Conservation (phyloP, 768 basidiomycete species). For the Suillus paluster region DNA sequence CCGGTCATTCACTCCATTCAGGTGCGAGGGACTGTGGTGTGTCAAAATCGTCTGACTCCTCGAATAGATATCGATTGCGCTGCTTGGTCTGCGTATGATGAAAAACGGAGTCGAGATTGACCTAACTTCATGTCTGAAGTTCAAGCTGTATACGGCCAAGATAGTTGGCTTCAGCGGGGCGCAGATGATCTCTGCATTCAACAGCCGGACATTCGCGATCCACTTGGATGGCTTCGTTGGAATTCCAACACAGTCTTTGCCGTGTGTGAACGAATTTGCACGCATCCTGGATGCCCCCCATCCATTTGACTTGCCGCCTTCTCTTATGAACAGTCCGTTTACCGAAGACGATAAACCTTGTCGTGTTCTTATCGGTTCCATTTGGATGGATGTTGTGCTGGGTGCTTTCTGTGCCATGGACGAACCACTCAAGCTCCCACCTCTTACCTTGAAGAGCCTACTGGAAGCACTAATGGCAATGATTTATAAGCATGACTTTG, state of each 20-base stretch:
- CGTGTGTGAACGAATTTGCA: constrained; percentile 64
- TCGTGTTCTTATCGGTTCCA: constrained; percentile 59
- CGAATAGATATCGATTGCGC: constrained; percentile 55
- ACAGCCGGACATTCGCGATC: constrained; percentile 56
- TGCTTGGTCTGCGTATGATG: constrained; percentile 68
- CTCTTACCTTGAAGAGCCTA: constrained; percentile 59
- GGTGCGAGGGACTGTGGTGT: constrained; percentile 33
- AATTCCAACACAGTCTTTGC: constrained; percentile 48
- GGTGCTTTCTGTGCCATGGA: constrained; percentile 51
- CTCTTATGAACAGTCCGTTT: constrained; percentile 45
- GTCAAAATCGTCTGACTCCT: not conserved
- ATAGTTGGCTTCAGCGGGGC: constrained; percentile 62
- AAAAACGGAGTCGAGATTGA: constrained; percentile 64
- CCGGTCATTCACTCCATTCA: constrained; percentile 52
- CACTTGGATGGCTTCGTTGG: constrained; percentile 52
- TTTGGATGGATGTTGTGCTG: constrained; percentile 65
- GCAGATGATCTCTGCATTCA: constrained; percentile 46
- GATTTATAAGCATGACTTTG: constrained; percentile 78
- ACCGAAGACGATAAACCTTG: constrained; percentile 47
- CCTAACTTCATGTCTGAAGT: constrained; percentile 53
- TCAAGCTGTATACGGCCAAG: constrained; percentile 56
- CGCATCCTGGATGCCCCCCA: constrained; percentile 64
- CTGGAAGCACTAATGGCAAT: constrained; percentile 68
- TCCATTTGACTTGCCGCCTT: constrained; percentile 49
- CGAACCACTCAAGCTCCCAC: constrained; percentile 53